These are phyloP conservation scores for Pseudogymnoascus sp. DNA, from an alignment of 2,329 filamentous ascomycete genomes.

Conservation along the genomic window DNA sequence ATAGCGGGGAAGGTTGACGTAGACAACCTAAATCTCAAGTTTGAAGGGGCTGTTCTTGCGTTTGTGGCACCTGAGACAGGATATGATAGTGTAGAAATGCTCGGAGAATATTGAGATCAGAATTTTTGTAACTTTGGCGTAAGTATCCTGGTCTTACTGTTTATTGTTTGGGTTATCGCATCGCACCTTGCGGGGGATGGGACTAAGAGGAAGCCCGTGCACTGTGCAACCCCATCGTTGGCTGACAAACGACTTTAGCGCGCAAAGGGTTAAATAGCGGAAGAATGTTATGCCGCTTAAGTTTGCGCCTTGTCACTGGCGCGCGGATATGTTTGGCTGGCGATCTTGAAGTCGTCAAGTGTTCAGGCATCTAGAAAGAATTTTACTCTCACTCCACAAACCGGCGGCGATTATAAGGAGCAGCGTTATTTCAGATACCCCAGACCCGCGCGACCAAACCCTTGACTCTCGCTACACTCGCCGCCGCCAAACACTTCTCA, in stretches of 20 bases:
- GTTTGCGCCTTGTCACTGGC: conserved; percentile 2
- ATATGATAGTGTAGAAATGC: background rate
- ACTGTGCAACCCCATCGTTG: background rate
- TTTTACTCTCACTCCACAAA: background rate
- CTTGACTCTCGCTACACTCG: background rate
- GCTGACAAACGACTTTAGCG: background rate
- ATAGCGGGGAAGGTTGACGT: conserved; percentile 11
- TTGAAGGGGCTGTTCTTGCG: conserved; percentile 11
- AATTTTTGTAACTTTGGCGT: background rate
- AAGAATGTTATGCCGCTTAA: background rate
- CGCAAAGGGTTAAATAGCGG: background rate
- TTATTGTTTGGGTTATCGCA: conserved; percentile 6
- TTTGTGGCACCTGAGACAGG: background rate
- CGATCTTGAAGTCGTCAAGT: background rate
- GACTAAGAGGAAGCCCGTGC: background rate
- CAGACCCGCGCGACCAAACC: background rate
- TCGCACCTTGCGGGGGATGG: conserved; percentile 3
- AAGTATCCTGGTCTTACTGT: conserved; percentile 4
- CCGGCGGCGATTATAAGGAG: background rate
- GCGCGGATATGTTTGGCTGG: background rate
- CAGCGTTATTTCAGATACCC: background rate
- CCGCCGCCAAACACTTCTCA: background rate
- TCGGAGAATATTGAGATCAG: conserved; percentile 4
- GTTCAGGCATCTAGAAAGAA: background rate
- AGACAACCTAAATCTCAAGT: background rate